Base-by-base conservation (phyloP, 805 yeast species). In the Wickerhamomyces strasburgensis region DNA sequence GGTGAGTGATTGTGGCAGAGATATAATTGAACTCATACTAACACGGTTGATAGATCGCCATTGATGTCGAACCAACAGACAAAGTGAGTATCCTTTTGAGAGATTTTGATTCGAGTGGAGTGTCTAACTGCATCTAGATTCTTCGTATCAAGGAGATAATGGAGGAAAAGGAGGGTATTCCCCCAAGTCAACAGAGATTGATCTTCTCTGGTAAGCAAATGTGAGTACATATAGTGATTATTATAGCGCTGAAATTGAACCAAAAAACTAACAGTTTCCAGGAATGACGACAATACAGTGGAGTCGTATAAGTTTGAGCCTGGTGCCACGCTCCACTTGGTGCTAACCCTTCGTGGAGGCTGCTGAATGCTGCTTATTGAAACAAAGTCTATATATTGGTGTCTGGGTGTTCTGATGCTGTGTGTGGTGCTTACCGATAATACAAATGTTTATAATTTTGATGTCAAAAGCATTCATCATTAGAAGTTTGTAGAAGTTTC, bases 91-190 rank as follows among this genome's bases (percentile, higher is more conserved):
- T 7, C n/a, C 3, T 9, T 29, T 6, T 6, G 19, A 13, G n/a
- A n/a, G n/a, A n/a, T n/a, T n/a, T n/a, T n/a, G n/a, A n/a, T n/a
- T n/a, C n/a, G n/a, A n/a, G n/a, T n/a, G n/a, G n/a, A n/a, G n/a
- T 38, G 34, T 45, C 58, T 48, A 53, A 58, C 47, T 58, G 48
- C 54, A 52, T 52, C 56, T 14, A 48, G 73, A 68, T 85, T 40
- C 72, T 77, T 43, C 75, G 82, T 33, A 78, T 90, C 62, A 90
- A 90, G 62, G 97, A 90, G 57, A 75, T 83, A 57, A 77, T 90
- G 66, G 98, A 93, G 60, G 96, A 90, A 56, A 86, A 86, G 52
- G 98, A 90, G 59, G 98, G 98, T 2, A 90, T 90, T 38, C 96
- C 98, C 3, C 97, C 98, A 9, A 78, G 84, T 21, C 98, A 90